Evolutionary conservation across 306 rosid species (phyloP).

Genomic region (Inga oerstediana): DNA sequence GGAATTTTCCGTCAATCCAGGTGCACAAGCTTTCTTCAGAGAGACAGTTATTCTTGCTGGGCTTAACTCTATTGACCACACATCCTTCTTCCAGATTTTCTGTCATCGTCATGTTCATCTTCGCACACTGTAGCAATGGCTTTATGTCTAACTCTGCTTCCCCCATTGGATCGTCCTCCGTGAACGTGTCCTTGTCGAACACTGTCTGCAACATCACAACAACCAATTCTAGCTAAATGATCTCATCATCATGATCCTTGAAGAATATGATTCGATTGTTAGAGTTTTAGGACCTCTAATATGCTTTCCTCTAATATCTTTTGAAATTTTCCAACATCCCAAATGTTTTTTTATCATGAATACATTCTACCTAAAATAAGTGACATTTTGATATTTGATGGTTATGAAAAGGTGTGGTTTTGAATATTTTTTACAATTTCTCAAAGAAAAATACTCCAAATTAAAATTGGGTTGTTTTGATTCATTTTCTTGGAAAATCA

Average conservation of each 20-base stretch:
- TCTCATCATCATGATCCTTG: not conserved
- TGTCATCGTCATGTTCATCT: slow-evolving; percentile 39
- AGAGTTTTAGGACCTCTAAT: no score
- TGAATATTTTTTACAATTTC: no score
- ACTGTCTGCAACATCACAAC: slow-evolving; percentile 47
- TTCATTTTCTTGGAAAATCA: no score
- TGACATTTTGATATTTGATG: no score
- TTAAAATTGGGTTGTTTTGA: no score
- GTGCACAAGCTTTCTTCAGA: slow-evolving; percentile 64
- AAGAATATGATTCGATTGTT: not conserved
- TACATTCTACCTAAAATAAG: no score
- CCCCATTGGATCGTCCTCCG: slow-evolving; percentile 76
- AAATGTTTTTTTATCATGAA: no score
- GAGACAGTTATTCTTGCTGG: slow-evolving; percentile 53
- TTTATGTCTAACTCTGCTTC: slow-evolving; percentile 69
- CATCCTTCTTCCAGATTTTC: slow-evolving; percentile 55
- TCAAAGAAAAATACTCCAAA: no score
- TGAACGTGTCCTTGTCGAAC: slow-evolving; percentile 71
- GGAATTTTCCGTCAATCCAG: slow-evolving; percentile 61
- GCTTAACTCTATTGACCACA: slow-evolving; percentile 57
- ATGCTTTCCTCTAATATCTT: no score
- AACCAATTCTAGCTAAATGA: not conserved
- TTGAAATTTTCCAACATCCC: no score
- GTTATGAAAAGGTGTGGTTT: no score
- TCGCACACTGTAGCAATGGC: slow-evolving; percentile 69